Conservation (phyloP, 176 grass and related monocot genomes). For the Oryza glumipatula region DNA sequence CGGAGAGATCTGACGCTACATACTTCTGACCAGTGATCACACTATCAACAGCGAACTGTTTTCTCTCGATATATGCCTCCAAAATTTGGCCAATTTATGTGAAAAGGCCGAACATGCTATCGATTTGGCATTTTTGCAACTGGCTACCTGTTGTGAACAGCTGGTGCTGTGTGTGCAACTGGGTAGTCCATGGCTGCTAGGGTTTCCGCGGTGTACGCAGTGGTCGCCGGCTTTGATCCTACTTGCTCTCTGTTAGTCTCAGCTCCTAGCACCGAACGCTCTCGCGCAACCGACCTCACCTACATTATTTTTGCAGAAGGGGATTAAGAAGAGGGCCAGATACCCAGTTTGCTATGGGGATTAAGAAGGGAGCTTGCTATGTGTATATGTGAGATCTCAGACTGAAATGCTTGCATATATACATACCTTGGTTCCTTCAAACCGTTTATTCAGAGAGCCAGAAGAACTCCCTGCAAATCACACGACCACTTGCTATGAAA, state of each 20-base stretch:
- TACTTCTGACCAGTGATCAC: neutral
- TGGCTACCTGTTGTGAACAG: slow-evolving; percentile 54
- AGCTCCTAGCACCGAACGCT: slow-evolving; percentile 28
- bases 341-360: neutral
- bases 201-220: slow-evolving; percentile 30
- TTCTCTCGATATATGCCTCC: neutral
- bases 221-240: slow-evolving; percentile 27
- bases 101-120: neutral
- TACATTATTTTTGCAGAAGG: slow-evolving; percentile 22
- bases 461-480: slow-evolving; percentile 48
- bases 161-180: slow-evolving; percentile 50
- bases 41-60: neutral
- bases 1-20: neutral
- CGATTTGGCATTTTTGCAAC: neutral
- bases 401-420: slow-evolving; percentile 9
- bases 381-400: neutral
- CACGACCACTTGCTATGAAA: slow-evolving; percentile 27
- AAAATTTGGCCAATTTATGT: neutral
- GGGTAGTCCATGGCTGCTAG: slow-evolving; percentile 62
- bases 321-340: neutral
- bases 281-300: slow-evolving; percentile 1
- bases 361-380: neutral
- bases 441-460: slow-evolving; percentile 20
- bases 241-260: slow-evolving; percentile 25
- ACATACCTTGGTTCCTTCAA: slow-evolving; percentile 23